These are phyloP conservation scores for Penicillium parvum DNA, from an alignment of 495 filamentous ascomycete genomes.

Conservation along the genomic window DNA sequence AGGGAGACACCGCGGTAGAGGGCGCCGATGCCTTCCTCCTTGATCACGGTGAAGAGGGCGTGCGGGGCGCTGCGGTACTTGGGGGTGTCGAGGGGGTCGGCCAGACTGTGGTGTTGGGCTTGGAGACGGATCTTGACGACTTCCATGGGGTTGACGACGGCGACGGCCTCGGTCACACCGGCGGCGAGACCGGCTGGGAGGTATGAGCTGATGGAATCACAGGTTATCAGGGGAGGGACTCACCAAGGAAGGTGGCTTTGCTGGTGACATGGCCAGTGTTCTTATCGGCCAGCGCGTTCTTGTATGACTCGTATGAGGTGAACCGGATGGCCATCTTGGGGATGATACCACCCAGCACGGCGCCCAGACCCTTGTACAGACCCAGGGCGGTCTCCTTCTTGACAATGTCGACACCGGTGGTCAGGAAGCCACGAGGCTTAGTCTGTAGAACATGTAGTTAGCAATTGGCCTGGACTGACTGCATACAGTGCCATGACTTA, in stretches of 20 bases:
- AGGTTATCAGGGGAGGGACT: slow-evolving; percentile 13
- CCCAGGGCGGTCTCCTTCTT: slow-evolving; percentile 84
- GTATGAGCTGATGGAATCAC: not conserved
- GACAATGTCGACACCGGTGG: slow-evolving; percentile 83
- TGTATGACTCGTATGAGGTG: slow-evolving; percentile 95
- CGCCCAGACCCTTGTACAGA: slow-evolving; percentile 94
- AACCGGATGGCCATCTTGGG: slow-evolving; percentile 99
- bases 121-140: slow-evolving; percentile 97
- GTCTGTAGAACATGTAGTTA: slow-evolving; percentile 39
- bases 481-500: slow-evolving; percentile 36
- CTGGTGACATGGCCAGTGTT: slow-evolving; percentile 66
- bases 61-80: slow-evolving; percentile 98
- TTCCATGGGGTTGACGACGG: slow-evolving; percentile 97
- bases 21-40: slow-evolving; percentile 82
- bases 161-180: slow-evolving; percentile 93
- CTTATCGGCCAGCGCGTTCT: slow-evolving; percentile 69
- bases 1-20: slow-evolving; percentile 91
- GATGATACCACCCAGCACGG: slow-evolving; percentile 93
- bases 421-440: slow-evolving; percentile 81
- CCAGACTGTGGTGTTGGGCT: slow-evolving; percentile 93
- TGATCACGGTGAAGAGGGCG: slow-evolving; percentile 85
- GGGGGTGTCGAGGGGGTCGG: slow-evolving; percentile 83
- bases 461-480: slow-evolving; percentile 7
- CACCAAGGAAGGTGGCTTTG: slow-evolving; percentile 76
- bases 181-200: slow-evolving; percentile 78